Percentiles rank a stretch among this genome's conserved stretches.
These are phyloP conservation scores for Chlamydomonas sphaeroides DNA, from an alignment of 139 green algal genomes.

Conservation along the genomic window DNA sequence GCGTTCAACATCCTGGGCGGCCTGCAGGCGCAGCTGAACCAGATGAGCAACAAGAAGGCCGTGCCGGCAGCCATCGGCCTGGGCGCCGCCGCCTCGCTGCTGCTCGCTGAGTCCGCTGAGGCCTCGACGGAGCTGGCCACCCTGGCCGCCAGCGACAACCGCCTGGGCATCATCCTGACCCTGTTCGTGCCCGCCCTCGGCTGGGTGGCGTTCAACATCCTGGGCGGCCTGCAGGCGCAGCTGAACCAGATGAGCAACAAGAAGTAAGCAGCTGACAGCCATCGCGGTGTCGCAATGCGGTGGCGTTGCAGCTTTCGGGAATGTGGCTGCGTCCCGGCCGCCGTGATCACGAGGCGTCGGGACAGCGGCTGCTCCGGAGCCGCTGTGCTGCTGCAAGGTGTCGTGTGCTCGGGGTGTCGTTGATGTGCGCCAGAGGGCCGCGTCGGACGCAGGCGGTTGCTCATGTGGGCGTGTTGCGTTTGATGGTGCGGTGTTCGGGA, in stretches of 20 bases:
- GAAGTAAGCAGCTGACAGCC: no score
- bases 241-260: slow-evolving; percentile 68
- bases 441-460: no score
- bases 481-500: no score
- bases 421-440: no score
- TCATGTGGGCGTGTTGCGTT: no score
- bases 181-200: slow-evolving; percentile 74
- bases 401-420: no score
- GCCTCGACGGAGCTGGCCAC: slow-evolving; percentile 67
- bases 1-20: slow-evolving; percentile 81
- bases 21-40: slow-evolving; percentile 3
- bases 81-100: slow-evolving; percentile 55
- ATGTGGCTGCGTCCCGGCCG: no score
- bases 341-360: no score
- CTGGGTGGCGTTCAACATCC: slow-evolving; percentile 87
- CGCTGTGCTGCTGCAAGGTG: no score
- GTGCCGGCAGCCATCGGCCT: slow-evolving; percentile 44
- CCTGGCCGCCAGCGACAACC: slow-evolving; percentile 70
- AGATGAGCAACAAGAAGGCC: neutral
- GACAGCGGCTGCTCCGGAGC: no score
- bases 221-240: slow-evolving; percentile 67
- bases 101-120: slow-evolving; percentile 60
- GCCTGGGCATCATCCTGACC: slow-evolving; percentile 50
- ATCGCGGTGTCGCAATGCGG: no score
- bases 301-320: no score